Percentiles rank a stretch among this genome's conserved stretches.
These are phyloP conservation scores for Ruellia speciosa DNA, from an alignment of 305 asterid genomes.

Conservation along the genomic window DNA sequence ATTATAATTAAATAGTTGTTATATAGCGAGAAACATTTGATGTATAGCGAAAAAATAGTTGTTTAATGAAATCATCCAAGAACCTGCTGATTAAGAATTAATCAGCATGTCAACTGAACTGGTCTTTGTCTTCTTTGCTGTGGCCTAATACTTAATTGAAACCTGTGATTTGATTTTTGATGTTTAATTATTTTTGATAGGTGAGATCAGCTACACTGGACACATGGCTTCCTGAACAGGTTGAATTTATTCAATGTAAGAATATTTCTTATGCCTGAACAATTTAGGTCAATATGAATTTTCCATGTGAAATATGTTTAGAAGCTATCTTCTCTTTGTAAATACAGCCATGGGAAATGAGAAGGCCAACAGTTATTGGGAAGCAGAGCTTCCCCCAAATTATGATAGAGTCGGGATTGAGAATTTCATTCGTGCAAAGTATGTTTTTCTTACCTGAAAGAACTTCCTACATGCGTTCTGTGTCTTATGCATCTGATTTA, in stretches of 20 bases:
- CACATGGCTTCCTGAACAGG: constrained; percentile 99
- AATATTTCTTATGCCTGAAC: constrained; percentile 18
- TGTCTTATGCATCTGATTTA: constrained; percentile 17
- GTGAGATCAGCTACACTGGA: constrained; percentile 99
- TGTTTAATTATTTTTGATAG: constrained; percentile 32
- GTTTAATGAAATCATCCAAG: too few species aligned
- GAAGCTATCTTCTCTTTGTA: constrained; percentile 19
- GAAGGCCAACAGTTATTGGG: constrained; percentile 95
- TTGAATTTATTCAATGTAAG: constrained; percentile 95
- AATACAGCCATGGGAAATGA: constrained; percentile 91
- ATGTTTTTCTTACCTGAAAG: constrained; percentile 27
- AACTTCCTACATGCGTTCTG: constrained; percentile 3
- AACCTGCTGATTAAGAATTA: too few species aligned
- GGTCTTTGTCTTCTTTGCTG: too few species aligned
- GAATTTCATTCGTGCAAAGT: constrained; percentile 99
- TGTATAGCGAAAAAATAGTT: too few species aligned
- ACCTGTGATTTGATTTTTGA: constrained; percentile 12
- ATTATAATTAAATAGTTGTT: too few species aligned
- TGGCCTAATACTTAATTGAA: constrained; percentile 12
- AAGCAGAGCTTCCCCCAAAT: constrained; percentile 96
- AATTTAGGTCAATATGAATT: neutral
- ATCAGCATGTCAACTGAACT: too few species aligned
- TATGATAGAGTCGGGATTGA: constrained; percentile 99
- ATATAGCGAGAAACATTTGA: too few species aligned
- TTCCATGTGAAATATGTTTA: constrained; percentile 13